Conservation (phyloP, 208 protist species). For the Entamoeba moshkovskii region DNA sequence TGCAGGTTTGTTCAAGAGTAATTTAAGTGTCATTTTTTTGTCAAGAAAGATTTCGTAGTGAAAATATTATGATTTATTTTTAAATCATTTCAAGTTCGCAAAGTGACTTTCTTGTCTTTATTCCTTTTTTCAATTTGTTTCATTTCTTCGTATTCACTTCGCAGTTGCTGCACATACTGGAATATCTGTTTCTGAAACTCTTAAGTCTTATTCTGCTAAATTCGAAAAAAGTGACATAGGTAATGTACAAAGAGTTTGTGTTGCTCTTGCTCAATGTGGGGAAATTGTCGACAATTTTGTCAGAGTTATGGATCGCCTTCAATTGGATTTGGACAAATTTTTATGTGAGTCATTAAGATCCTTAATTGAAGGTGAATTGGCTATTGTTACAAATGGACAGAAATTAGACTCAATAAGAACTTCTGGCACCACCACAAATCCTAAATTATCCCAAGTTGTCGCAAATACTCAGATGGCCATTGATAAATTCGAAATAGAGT, state of each 20-base stretch:
- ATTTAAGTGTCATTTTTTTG: too few species aligned
- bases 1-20: background rate
- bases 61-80: too few species aligned
- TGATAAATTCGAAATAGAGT: background rate
- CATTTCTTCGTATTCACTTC: too few species aligned
- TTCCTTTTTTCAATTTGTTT: too few species aligned
- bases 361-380: background rate
- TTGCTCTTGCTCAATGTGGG: background rate
- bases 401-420: background rate
- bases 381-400: background rate
- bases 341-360: background rate
- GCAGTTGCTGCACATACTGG: background rate
- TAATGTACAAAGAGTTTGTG: background rate
- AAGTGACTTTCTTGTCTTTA: too few species aligned
- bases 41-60: too few species aligned
- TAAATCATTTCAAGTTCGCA: too few species aligned
- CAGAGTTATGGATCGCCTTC: background rate
- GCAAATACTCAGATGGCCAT: background rate
- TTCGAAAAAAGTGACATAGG: background rate
- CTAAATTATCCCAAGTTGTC: background rate
- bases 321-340: background rate
- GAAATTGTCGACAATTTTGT: background rate
- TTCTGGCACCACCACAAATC: background rate
- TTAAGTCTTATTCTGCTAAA: background rate
- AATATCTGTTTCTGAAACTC: background rate